These are phyloP conservation scores for Trichaptum fuscoviolaceum DNA, from an alignment of 768 basidiomycete species.

Conservation along the genomic window DNA sequence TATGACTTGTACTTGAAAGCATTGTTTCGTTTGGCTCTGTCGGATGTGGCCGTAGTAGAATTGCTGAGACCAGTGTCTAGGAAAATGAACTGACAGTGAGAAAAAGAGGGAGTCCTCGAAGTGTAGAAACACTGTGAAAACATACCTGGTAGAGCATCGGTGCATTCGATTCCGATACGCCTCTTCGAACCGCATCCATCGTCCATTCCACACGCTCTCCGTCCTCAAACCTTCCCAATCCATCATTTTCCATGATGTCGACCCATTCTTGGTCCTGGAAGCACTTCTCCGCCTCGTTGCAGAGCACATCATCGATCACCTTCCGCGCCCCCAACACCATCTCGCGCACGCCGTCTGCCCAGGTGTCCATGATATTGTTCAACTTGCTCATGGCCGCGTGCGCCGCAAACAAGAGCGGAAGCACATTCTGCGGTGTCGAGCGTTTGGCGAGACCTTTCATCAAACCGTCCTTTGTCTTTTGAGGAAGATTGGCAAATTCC, in stretches of 20 bases:
- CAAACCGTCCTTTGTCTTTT: slow-evolving; percentile 59
- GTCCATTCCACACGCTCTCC: slow-evolving; percentile 73
- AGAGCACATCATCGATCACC: slow-evolving; percentile 56
- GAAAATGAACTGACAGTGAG: neutral
- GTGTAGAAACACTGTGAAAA: neutral
- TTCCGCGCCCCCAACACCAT: slow-evolving; percentile 64
- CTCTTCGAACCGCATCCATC: slow-evolving; percentile 58
- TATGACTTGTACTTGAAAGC: slow-evolving; percentile 62
- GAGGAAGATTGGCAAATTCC: slow-evolving; percentile 71
- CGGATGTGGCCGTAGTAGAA: slow-evolving; percentile 65
- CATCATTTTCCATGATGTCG: slow-evolving; percentile 69
- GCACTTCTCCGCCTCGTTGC: slow-evolving; percentile 53
- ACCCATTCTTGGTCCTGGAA: slow-evolving; percentile 69
- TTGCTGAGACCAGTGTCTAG: slow-evolving; percentile 66
- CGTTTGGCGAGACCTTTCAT: slow-evolving; percentile 70
- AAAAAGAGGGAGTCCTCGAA: neutral
- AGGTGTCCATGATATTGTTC: slow-evolving; percentile 54
- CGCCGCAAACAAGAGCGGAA: slow-evolving; percentile 63
- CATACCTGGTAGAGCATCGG: slow-evolving; percentile 72
- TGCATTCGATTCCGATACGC: slow-evolving; percentile 61
- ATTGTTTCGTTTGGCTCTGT: slow-evolving; percentile 54
- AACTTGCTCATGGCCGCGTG: slow-evolving; percentile 56
- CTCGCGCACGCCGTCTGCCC: slow-evolving; percentile 62
- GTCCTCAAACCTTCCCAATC: slow-evolving; percentile 60
- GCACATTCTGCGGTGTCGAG: slow-evolving; percentile 61